These are phyloP conservation scores for Antrodiella citrinella DNA, from an alignment of 768 basidiomycete species.

Conservation along the genomic window DNA sequence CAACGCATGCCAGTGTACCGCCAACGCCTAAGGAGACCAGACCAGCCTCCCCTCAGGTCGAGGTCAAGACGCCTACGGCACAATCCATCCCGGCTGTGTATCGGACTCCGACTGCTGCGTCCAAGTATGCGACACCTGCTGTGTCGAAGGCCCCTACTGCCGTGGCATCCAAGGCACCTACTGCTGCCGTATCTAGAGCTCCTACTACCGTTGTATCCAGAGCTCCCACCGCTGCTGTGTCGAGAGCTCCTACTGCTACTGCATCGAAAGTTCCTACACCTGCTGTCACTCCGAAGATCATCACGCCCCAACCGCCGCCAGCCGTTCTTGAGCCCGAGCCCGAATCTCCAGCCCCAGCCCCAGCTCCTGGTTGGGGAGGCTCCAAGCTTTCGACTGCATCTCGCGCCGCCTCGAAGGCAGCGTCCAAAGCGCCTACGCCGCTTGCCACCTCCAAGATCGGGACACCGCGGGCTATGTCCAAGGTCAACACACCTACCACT, in stretches of 20 bases:
- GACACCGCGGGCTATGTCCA: conserved; percentile 10
- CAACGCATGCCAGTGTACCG: neutral
- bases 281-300: conserved; percentile 5
- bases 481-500: conserved; percentile 5
- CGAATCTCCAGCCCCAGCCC: neutral
- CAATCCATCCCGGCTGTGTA: neutral
- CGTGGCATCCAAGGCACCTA: conserved; percentile 7
- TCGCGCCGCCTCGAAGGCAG: conserved; percentile 5
- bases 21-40: conserved; percentile 5
- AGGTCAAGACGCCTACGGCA: neutral
- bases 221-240: conserved; percentile 7
- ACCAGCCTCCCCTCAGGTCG: neutral
- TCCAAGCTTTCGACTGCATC: neutral
- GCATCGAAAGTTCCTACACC: conserved; percentile 14
- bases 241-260: conserved; percentile 13
- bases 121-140: conserved; percentile 5
- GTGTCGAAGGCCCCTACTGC: conserved; percentile 14
- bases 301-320: neutral
- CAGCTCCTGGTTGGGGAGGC: neutral
- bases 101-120: conserved; percentile 2
- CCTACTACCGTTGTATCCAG: conserved; percentile 12
- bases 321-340: neutral
- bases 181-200: conserved; percentile 11
- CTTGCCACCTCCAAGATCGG: conserved; percentile 8
- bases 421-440: conserved; percentile 11